Evolutionary conservation across 208 protist species (phyloP).

Genomic region (Acanthamoeba pearcei): DNA sequence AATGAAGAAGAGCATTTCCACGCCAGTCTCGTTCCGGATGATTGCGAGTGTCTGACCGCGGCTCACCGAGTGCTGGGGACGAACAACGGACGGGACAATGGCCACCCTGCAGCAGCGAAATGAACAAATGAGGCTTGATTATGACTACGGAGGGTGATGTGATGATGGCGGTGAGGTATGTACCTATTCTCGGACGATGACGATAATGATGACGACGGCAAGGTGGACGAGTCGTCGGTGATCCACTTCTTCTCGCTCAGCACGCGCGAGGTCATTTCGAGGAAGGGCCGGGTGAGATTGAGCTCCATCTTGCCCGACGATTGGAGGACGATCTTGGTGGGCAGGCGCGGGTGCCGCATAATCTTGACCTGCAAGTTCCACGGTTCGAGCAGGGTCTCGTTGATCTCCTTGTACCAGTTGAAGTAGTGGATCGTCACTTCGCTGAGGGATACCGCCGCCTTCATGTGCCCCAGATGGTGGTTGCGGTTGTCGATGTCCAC

Average conservation of each 20-base stretch:
- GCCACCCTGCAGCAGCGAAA: neutral
- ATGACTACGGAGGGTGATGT: too few relatives aligned
- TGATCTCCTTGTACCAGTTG: constrained; percentile 36
- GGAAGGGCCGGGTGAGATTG: neutral
- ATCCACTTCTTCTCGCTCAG: constrained; percentile 29
- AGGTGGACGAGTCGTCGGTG: neutral
- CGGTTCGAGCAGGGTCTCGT: neutral
- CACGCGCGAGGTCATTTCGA: constrained; percentile 9
- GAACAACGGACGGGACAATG: neutral
- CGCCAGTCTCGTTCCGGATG: constrained; percentile 19
- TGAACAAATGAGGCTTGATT: too few relatives aligned
- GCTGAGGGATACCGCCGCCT: neutral
- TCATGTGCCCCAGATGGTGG: neutral
- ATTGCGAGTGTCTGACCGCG: neutral
- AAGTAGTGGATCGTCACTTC: constrained; percentile 12
- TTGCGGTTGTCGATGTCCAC: neutral
- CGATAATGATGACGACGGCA: neutral
- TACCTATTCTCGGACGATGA: neutral
- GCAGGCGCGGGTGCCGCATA: neutral
- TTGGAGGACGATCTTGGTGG: neutral
- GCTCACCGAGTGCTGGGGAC: constrained; percentile 4
- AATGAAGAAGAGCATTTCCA: neutral
- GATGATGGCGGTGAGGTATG: neutral
- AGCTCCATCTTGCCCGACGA: constrained; percentile 10
- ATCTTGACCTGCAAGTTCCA: constrained; percentile 20